Percentiles rank a stretch among this genome's conserved stretches.
Conservation (phyloP, 2,329 filamentous ascomycete genomes). For the Fusarium denticulatum region DNA sequence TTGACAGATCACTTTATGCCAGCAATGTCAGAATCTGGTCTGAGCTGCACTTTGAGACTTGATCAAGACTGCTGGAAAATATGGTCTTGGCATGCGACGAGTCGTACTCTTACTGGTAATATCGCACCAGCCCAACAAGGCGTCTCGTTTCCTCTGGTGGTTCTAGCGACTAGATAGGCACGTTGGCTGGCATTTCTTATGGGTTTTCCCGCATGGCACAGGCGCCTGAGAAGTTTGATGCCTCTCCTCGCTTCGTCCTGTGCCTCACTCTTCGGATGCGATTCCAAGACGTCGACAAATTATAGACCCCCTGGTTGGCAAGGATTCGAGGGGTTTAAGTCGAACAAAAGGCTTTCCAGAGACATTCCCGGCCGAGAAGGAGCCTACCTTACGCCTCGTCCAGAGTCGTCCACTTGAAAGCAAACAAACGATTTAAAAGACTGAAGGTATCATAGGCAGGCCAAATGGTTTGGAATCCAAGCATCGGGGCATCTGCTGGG, state of each 20-base stretch:
- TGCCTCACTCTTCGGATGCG: not conserved
- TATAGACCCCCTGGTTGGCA: not conserved
- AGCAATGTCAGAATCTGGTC: conserved; percentile 5
- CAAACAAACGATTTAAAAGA: not conserved
- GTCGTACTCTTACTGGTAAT: not conserved
- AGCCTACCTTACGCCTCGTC: not conserved
- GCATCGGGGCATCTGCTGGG: not conserved
- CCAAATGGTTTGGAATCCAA: not conserved
- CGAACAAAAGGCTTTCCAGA: not conserved
- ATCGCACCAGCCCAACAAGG: not conserved
- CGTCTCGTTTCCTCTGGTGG: not conserved
- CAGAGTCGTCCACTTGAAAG: not conserved
- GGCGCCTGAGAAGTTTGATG: not conserved
- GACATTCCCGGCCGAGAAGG: not conserved
- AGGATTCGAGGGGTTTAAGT: not conserved
- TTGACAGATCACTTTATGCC: conserved; percentile 14
- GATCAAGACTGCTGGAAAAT: conserved; percentile 8
- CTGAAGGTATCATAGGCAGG: not conserved
- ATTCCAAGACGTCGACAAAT: not conserved
- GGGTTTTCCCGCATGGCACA: not conserved
- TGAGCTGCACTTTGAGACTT: not conserved
- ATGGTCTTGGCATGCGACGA: not conserved
- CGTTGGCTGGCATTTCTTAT: not conserved
- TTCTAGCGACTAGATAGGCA: not conserved
- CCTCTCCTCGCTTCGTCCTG: not conserved